Conservation (phyloP, 345 rosid species). For the Lepidium africanum region DNA sequence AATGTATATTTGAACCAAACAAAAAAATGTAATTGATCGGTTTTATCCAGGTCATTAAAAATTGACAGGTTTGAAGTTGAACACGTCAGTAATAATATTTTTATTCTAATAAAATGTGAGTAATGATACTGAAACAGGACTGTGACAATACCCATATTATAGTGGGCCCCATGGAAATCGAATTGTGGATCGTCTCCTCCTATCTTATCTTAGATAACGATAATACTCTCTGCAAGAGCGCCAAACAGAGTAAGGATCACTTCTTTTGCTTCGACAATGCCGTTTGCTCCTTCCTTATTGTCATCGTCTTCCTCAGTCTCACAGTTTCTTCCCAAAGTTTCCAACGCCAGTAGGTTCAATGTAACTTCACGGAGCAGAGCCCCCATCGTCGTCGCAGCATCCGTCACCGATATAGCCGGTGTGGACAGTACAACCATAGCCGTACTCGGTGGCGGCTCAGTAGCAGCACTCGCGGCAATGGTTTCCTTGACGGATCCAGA, state of each 20-base stretch:
- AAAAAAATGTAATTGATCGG: too few relatives aligned
- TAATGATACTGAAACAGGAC: background rate
- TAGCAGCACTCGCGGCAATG: conserved; percentile 82
- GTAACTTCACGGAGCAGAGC: conserved; percentile 17
- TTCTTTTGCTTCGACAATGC: conserved; percentile 44
- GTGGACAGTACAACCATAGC: conserved; percentile 61
- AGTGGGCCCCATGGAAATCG: conserved; percentile 34
- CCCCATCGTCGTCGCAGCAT: conserved; percentile 34
- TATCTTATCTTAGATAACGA: conserved; percentile 35
- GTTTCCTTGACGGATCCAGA: conserved; percentile 74
- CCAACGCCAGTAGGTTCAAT: conserved; percentile 18
- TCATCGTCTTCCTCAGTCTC: conserved; percentile 39
- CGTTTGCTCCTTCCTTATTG: conserved; percentile 45
- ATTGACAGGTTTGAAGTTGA: background rate
- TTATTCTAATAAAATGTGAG: background rate
- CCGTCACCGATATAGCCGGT: conserved; percentile 35
- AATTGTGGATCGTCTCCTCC: conserved; percentile 11
- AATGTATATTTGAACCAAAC: too few relatives aligned
- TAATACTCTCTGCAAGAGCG: conserved; percentile 16
- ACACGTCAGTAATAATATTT: background rate
- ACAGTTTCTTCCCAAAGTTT: conserved; percentile 25
- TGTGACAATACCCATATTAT: background rate
- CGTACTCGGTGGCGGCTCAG: conserved; percentile 69
- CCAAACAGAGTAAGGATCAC: conserved; percentile 12
- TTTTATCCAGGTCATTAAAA: background rate